Base-by-base conservation (phyloP, 2,329 filamentous ascomycete species). In the Blumeriella jaapii region DNA sequence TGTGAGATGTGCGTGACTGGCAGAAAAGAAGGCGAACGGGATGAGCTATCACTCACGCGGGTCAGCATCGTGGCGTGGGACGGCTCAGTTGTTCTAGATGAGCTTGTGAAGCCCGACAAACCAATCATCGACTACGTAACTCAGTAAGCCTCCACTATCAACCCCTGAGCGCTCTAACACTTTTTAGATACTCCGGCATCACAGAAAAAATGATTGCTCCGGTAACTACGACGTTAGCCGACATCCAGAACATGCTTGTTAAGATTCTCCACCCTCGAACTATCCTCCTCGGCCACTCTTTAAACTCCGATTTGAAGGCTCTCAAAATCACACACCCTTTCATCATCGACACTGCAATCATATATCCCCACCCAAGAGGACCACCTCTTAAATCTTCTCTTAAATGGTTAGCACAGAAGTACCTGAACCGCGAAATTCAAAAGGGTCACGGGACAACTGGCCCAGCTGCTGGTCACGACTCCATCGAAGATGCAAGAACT, bases 121-220 rank as follows among this genome's bases (percentile, higher is more conserved):
- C 79, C 83, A n/a, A 87, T 98, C 52, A 79, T 74, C 38, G 82
- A 98, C 63, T 96, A 98, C 56, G 69, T 98, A 25, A 98, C 91
- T 1, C 78, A 71, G 49, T 67, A 53, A 45, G 53, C n/a, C n/a
- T 47, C 30, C 14, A 6, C 9, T 26, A 7, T 5, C 22, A n/a
- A 8, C 6, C 7, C 16, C 33, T 14, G 39, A 27, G 51, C 31
- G 14, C 9, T 36, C 47, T 52, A 42, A 52, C 27, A 5, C 10
- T 7, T 17, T 10, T 9, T 27, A 61, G 67, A 36, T 93, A 77
- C 59, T 98, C 91, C 0, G 91, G 91, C 44, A 95, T 98, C 53
- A 98, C 89, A 3, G 70, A 82, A 51, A 74, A 78, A 45, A 86
- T 87, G 72, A 72, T 98, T 19, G 73, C 77, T 25, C 69, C 78